phyloP scores from a whole-genome alignment of 192 early-diverging fungal species.

The Rhizophagus sp. region DNA sequence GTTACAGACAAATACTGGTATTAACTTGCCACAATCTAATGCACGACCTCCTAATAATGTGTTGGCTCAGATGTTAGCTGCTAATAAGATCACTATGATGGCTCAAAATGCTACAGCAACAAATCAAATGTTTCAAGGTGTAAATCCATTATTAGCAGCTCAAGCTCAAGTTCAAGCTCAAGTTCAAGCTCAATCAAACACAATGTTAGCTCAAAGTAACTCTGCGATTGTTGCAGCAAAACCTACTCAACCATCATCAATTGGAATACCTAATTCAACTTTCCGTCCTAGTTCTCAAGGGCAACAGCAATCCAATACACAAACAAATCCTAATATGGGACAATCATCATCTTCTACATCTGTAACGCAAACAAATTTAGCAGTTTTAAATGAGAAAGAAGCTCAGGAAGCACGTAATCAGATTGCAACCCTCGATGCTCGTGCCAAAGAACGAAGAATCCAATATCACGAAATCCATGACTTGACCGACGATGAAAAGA shows the following conservation, averaged over 20 bases:
- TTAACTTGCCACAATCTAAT: neutral
- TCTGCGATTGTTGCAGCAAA: neutral
- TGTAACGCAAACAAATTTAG: neutral
- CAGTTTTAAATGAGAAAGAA: neutral
- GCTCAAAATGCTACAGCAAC: neutral
- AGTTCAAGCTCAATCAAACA: neutral
- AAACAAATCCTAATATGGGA: neutral
- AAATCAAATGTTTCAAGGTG: neutral
- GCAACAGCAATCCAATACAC: neutral
- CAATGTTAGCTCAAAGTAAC: neutral
- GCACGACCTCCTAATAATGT: too few relatives aligned
- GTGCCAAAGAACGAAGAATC: neutral
- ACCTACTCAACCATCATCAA: neutral
- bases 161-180: too few relatives aligned
- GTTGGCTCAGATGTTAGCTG: neutral
- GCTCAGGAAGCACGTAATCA: neutral
- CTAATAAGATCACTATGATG: neutral
- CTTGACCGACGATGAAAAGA: conserved; percentile 5
- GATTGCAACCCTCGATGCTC: neutral
- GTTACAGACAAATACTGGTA: neutral
- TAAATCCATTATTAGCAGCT: neutral
- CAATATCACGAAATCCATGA: conserved; percentile 21
- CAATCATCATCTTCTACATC: neutral
- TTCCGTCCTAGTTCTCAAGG: neutral
- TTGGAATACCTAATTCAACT: neutral